Evolutionary conservation across 305 asterid genomes (phyloP).

Genomic region (Fraxinus albicans): DNA sequence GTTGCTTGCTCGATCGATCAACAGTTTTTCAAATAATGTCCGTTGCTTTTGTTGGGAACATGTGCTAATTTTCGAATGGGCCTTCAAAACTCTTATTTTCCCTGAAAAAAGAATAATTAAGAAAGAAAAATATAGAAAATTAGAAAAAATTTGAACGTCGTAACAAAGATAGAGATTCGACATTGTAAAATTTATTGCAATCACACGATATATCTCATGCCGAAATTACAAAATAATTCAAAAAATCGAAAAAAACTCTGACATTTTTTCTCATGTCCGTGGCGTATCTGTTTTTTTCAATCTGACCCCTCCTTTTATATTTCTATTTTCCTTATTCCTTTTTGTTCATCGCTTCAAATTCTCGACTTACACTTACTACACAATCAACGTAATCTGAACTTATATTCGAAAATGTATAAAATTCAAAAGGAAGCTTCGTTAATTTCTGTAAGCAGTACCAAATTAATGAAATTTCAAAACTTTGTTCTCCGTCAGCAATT

Average conservation of each 20-base stretch:
- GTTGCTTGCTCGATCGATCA: not conserved
- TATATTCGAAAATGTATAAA: not conserved
- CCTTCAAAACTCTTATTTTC: too few relatives aligned
- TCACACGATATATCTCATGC: not conserved
- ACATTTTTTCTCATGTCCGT: not conserved
- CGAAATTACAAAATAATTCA: too few relatives aligned
- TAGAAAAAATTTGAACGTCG: too few relatives aligned
- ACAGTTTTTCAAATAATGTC: not conserved
- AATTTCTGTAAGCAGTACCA: not conserved
- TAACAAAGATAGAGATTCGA: not conserved
- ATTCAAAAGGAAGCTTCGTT: not conserved
- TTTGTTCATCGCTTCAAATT: not conserved
- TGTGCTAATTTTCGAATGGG: not conserved
- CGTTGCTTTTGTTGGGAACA: not conserved
- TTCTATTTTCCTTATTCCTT: not conserved
- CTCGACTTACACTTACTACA: not conserved
- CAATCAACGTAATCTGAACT: not conserved
- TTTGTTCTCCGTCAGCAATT: not conserved
- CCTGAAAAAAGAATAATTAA: not conserved
- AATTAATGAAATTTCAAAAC: not conserved
- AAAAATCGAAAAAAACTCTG: too few relatives aligned
- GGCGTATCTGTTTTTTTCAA: not conserved
- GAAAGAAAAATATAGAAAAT: not conserved
- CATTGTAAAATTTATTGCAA: not conserved
- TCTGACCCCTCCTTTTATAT: not conserved